Percentiles rank a stretch among this genome's conserved stretches.
Conservation (phyloP, 106 monocot genomes). For the Agapanthus africanus region DNA sequence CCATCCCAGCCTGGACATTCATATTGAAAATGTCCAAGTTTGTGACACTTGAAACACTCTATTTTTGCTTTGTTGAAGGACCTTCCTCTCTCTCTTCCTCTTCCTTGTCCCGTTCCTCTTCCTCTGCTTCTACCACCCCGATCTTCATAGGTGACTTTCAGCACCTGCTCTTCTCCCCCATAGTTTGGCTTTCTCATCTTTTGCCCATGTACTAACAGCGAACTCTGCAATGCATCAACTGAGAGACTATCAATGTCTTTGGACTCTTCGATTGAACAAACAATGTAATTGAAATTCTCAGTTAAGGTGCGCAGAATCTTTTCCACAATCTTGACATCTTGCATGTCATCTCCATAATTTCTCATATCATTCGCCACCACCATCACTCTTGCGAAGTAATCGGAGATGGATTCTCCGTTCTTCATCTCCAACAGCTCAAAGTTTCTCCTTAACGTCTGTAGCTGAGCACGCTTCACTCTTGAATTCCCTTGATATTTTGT, state of each 20-base stretch:
- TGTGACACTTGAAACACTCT: not conserved
- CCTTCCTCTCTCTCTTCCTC: too few species aligned
- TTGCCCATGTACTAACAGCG: not conserved
- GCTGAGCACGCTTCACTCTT: not conserved
- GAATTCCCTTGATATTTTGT: constrained; percentile 1
- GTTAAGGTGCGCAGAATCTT: not conserved
- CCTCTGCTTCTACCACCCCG: not conserved
- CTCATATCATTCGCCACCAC: not conserved
- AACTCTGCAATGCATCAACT: not conserved
- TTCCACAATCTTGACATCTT: not conserved
- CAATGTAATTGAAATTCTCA: not conserved
- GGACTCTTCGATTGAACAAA: not conserved
- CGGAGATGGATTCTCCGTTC: not conserved
- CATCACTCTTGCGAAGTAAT: not conserved
- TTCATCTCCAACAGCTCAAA: not conserved
- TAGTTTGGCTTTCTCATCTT: not conserved
- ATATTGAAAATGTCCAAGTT: constrained; percentile 4
- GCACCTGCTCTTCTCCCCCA: not conserved
- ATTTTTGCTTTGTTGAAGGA: not conserved
- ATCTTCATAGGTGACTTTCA: not conserved
- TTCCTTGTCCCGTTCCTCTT: not conserved
- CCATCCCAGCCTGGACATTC: not conserved
- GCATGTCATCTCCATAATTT: not conserved
- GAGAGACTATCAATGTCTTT: not conserved
- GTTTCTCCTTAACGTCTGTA: not conserved